A percentile compares a stretch with the other conserved stretches of the same genome.
These are phyloP conservation scores for Leptoxyphium fumago DNA, from an alignment of 2,329 filamentous ascomycete genomes.

Conservation along the genomic window DNA sequence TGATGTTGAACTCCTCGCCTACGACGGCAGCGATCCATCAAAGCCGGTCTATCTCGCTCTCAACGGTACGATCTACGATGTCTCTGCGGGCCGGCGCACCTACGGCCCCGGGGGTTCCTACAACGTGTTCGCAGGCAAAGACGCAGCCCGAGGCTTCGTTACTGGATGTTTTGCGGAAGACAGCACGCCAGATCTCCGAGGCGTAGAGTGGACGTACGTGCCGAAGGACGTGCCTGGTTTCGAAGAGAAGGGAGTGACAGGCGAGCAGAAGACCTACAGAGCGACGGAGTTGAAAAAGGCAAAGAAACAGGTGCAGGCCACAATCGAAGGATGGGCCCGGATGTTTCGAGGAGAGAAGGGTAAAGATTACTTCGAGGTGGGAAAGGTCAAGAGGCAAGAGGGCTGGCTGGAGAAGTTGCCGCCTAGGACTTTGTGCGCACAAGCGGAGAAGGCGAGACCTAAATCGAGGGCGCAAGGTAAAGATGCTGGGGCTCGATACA, in stretches of 20 bases:
- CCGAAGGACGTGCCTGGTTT: constrained; percentile 37
- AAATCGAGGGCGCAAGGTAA: constrained; percentile 2
- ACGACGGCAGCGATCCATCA: constrained; percentile 60
- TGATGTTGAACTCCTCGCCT: constrained; percentile 54
- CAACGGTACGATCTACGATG: constrained; percentile 77
- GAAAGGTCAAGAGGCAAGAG: constrained; percentile 50
- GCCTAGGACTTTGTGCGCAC: constrained; percentile 51
- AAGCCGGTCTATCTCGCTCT: constrained; percentile 83
- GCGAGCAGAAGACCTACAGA: constrained; percentile 23
- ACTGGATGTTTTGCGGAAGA: constrained; percentile 88
- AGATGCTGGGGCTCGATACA: neutral
- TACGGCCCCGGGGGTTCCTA: constrained; percentile 67
- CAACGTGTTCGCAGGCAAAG: constrained; percentile 69
- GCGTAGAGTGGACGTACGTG: constrained; percentile 72
- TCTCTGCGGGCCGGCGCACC: constrained; percentile 41
- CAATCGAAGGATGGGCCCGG: constrained; percentile 64
- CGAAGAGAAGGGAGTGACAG: constrained; percentile 9
- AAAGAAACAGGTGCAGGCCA: constrained; percentile 46
- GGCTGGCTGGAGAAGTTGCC: constrained; percentile 45
- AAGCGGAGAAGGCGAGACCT: constrained; percentile 53
- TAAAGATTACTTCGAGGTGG: constrained; percentile 69
- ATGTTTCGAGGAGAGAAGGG: constrained; percentile 55
- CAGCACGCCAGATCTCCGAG: constrained; percentile 67
- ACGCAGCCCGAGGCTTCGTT: constrained; percentile 78
- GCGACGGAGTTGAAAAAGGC: constrained; percentile 53